A percentile compares a stretch with the other conserved stretches of the same genome.
Evolutionary conservation across 768 basidiomycete genomes (phyloP).

Genomic region (Ramaria sp.): DNA sequence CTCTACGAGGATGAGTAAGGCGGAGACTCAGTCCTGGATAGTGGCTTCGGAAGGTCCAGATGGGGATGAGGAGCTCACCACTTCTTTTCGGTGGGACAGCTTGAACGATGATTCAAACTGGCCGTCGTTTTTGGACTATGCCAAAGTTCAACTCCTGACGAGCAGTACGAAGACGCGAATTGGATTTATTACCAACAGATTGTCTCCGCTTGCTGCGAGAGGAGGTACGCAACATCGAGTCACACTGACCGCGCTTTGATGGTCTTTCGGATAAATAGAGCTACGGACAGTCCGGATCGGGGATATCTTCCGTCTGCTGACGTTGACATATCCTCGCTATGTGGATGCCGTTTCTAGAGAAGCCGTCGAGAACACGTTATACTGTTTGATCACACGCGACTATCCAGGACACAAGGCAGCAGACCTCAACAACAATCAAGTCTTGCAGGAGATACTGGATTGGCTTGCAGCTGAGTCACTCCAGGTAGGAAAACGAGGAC

Average conservation of each 20-base stretch:
- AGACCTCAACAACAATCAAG: constrained; percentile 7
- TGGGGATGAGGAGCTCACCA: constrained; percentile 22
- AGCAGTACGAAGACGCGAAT: constrained; percentile 44
- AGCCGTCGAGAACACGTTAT: constrained; percentile 42
- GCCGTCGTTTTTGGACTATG: constrained; percentile 42
- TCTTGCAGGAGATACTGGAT: constrained; percentile 48
- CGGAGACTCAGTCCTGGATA: constrained; percentile 58
- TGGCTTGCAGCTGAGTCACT: constrained; percentile 67
- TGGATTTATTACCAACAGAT: constrained; percentile 52
- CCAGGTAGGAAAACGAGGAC: constrained; percentile 40
- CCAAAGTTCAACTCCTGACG: constrained; percentile 37
- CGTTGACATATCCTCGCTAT: constrained; percentile 71
- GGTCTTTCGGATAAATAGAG: constrained; percentile 28
- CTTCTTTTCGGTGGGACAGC: constrained; percentile 35
- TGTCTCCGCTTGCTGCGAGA: constrained; percentile 45
- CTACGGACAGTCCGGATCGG: constrained; percentile 46
- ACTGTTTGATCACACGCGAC: background rate
- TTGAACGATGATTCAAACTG: constrained; percentile 46
- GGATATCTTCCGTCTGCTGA: constrained; percentile 66
- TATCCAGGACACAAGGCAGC: background rate
- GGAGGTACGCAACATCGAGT: constrained; percentile 33
- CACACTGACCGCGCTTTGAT: constrained; percentile 5
- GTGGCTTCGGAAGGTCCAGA: constrained; percentile 23
- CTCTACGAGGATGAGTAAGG: constrained; percentile 17
- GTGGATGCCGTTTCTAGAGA: constrained; percentile 58